Base-by-base conservation (phyloP, 1,139 yeast species). In the Meyerozyma elateridarum region DNA sequence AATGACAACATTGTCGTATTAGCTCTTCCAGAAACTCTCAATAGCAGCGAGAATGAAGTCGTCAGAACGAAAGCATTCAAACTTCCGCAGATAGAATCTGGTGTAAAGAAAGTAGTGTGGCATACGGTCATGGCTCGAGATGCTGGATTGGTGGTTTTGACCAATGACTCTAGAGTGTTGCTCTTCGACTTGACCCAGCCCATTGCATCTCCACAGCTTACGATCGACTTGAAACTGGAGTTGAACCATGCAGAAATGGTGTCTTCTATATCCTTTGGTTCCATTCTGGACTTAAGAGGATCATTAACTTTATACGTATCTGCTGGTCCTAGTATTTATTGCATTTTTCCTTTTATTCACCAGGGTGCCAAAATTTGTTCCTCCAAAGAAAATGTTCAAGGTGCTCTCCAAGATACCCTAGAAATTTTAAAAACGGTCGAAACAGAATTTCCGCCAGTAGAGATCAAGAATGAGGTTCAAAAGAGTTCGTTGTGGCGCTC, bases 201-300 rank as follows among this genome's bases (percentile, higher is more conserved):
- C 0, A 38, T 45, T 4, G 34, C 38, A 4, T 29, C 38, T 3
- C 70, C 72, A 1, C 48, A 48, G 34, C 27, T 60, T 17, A 14
- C 32, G 2, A 31, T 64, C 11, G 45, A 54, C 27, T 45, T 62
- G 30, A 39, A 36, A 6, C 25, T 35, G 0, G 34, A 29, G 12
- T 34, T 36, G 1, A 36, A 34, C 13, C 51, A 56, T 17, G 30
- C 38, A 3, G 34, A 36, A 16, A 28, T 20, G 0, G 59, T 56
- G 3, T 44, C 49, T 2, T 61, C 70, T 4, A 59, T 67, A 5
- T 33, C 59, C 0, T 65, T 63, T 46, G 74, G 70, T 1, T 59
- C 70, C 0, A 27, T 38, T 2, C 29, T 34, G 3, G 49, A 48
- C 33, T 45, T 66, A 21, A 36, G 52, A 5, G 71, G 71, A 2